Evolutionary conservation across 1,284 basidiomycete species (phyloP), one percentile per base, ranked within the genome.

Genomic region (Cerrena zonata): DNA sequence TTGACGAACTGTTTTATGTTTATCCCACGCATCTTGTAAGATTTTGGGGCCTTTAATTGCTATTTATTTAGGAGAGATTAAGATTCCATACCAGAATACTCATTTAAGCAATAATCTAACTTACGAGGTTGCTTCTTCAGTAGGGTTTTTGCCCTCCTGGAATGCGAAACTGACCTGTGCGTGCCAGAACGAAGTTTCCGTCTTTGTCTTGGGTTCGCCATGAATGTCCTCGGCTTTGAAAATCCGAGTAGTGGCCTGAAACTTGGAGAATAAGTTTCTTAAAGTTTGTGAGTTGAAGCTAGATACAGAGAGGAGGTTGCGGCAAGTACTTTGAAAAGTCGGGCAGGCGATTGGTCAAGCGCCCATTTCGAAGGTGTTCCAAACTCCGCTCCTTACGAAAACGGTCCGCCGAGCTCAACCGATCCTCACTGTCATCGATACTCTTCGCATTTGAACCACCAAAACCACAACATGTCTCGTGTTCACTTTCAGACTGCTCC

Each of bases 131-230:
- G 84, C 69, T 89, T 90, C 62, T 86, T 89, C 52, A 90, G 75
- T 57, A 86, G 82, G 60, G 80, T 81, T 61, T 86, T 84, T 36
- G 84, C 84, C 61, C 77, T 76, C 49, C 74, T 75, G 18, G 87
- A 85, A 57, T 85, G 84, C 41, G 82, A 83, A 47, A 91, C 78
- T 18, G 84, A 72, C 57, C 72, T 80, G 64, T 91, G 77, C 7
- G 80, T 73, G 21, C 81, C 79, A 44, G 90, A 91, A 30, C 85
- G 82, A 47, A 78, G 65, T 71, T 94, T 94, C 55, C 85, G 78
- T 54, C 90, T 78, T 70, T 96, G 94, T 53, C 93, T 82, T 59
- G 94, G 94, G 68, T 95, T 96, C 49, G 88, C 91, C 94, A 97
- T 96, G 5, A 47, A n/a, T n/a, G n/a, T n/a, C n/a, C n/a, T n/a